Conservation (phyloP, 768 basidiomycete genomes). For the Panaeolus papilionaceus region DNA sequence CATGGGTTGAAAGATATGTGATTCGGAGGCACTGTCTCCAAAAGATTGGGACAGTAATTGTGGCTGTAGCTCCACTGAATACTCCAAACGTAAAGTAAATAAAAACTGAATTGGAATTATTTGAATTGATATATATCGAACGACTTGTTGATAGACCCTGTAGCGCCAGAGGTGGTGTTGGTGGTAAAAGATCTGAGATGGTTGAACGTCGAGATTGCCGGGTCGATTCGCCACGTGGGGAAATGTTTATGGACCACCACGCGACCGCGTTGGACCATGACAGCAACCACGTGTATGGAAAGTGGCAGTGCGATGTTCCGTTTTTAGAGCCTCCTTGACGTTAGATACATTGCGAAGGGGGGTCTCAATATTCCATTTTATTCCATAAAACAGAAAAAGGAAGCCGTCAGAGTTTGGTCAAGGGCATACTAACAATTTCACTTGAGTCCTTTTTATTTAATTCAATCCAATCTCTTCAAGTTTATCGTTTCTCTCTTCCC, state of each 20-base stretch:
- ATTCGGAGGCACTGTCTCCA: background rate
- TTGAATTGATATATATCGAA: background rate
- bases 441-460: constrained; percentile 27
- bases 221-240: constrained; percentile 12
- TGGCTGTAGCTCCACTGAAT: background rate
- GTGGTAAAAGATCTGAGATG: constrained; percentile 6
- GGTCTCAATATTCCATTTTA: constrained; percentile 12
- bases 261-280: constrained; percentile 5
- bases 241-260: constrained; percentile 11
- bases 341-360: background rate
- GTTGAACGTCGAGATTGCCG: constrained; percentile 2
- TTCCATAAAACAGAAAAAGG: constrained; percentile 9
- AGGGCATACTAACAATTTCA: constrained; percentile 13
- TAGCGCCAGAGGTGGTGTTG: background rate
- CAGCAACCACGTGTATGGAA: constrained; percentile 11
- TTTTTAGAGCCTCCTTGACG: background rate
- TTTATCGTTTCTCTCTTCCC: constrained; percentile 21
- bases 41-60: background rate
- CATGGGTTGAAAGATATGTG: background rate
- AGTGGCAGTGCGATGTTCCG: constrained; percentile 10
- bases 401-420: constrained; percentile 12
- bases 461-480: constrained; percentile 25
- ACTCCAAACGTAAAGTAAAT: background rate
- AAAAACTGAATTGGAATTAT: background rate
- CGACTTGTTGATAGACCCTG: constrained; percentile 10